phyloP scores from a whole-genome alignment of 2,329 filamentous ascomycete genomes.

The Verticillium albo-atrum region DNA sequence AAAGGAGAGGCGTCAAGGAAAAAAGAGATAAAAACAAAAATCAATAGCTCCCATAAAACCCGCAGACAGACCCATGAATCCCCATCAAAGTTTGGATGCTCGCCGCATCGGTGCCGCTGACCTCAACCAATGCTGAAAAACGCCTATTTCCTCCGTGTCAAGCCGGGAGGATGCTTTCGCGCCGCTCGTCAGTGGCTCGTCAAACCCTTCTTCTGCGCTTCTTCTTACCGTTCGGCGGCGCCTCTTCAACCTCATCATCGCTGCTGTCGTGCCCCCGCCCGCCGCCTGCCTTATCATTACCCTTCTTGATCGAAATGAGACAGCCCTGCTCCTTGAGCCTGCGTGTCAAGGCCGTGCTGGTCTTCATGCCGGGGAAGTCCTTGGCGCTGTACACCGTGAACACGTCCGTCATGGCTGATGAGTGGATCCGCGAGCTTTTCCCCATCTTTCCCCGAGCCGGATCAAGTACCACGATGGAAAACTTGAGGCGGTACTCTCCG shows the following conservation, averaged over 20 bases:
- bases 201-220: background rate
- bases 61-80: background rate
- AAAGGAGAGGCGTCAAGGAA: background rate
- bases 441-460: slow-evolving; percentile 52
- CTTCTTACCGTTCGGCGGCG: background rate
- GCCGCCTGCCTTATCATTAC: slow-evolving; percentile 58
- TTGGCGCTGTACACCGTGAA: slow-evolving; percentile 81
- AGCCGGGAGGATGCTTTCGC: background rate
- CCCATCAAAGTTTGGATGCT: background rate
- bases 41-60: background rate
- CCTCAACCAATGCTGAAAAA: background rate
- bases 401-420: slow-evolving; percentile 57
- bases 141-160: background rate
- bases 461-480: slow-evolving; percentile 69
- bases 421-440: slow-evolving; percentile 44
- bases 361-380: slow-evolving; percentile 80
- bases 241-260: slow-evolving; percentile 31
- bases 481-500: slow-evolving; percentile 69
- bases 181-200: background rate
- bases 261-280: slow-evolving; percentile 37
- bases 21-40: background rate
- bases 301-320: slow-evolving; percentile 82
- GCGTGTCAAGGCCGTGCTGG: slow-evolving; percentile 70
- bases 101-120: background rate
- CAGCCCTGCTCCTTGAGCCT: slow-evolving; percentile 74